Base-by-base conservation (phyloP, 768 basidiomycete genomes). In the Boletellus ananiceps region DNA sequence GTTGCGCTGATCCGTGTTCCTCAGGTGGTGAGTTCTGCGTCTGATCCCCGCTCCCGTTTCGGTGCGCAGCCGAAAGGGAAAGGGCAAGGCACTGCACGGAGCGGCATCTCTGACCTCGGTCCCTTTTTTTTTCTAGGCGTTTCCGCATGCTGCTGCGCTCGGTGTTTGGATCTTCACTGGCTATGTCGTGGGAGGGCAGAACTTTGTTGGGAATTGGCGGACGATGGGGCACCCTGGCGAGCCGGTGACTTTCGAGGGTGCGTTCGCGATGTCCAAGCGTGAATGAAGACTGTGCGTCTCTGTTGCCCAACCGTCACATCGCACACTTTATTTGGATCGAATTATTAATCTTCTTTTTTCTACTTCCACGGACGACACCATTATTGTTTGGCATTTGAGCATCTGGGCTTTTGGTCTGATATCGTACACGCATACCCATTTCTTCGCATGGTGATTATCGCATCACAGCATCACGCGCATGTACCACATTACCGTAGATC, bases 161-260 rank as follows among this genome's bases (percentile, higher is more conserved):
- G 64, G 65, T 46, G 7, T 44, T 13, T 69, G 67, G 58, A 73
- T 88, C 36, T 82, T 88, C 56, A 84, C 81, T 29, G 88, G 88
- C 5, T 89, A 88, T 60, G 54, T 90, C 40, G 75, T 83, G 6
- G 84, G 80, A 0, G 78, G 77, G 8, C 67, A 76, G 49, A 85
- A 77, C 49, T 78, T 88, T 52, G 84, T 86, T 14, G 88, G 88
- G 5, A 82, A 81, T 49, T 88, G 87, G 88, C 73, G 87, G 27
- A 65, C 65, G 40, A 69, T 71, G 2, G 0, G 39, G 1, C 58
- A 67, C 29, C 51, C 58, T 25, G 57, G 76, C 74, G 34, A 63
- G 61, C 46, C 70, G 61, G 49, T 76, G 0, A 72, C 74, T 11
- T 80, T 79, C 64, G 86, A 88, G 61, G 77, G 81, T 27, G 74